Base-by-base conservation (phyloP, 73 alveolate species). In the Chromera velia region DNA sequence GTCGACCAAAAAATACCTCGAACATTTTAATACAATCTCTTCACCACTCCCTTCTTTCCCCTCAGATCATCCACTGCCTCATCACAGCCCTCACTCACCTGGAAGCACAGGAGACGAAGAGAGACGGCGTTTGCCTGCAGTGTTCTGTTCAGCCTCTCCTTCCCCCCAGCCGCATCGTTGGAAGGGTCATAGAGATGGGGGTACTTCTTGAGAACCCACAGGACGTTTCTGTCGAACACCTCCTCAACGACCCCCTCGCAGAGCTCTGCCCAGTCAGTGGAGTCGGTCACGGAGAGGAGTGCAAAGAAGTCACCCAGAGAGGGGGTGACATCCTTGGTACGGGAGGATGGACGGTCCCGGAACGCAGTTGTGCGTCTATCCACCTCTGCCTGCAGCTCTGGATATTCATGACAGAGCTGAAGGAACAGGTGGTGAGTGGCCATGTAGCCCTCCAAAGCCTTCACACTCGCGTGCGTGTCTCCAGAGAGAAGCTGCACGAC, bases 341-440 rank as follows among this genome's bases (percentile, higher is more conserved):
- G n/a, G n/a, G n/a, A n/a, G n/a, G n/a, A n/a, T n/a, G n/a, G n/a
- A n/a, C n/a, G n/a, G n/a, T n/a, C n/a, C n/a, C n/a, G n/a, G n/a
- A n/a, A n/a, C n/a, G n/a, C n/a, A n/a, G n/a, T n/a, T n/a, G n/a
- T n/a, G n/a, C n/a, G n/a, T n/a, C n/a, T n/a, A n/a, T n/a, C 34
- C 45, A 65, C 34, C 18, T n/a, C 72, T n/a, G 72, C 45, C 72
- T 65, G 72, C 72, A 65, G 28, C 28, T 22, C 26, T 6, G 72
- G 72, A 32, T 65, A 32, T 1, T 13, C 72, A 28, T n/a, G 72
- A 34, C 72, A 65, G 72, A 65, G 28, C 28, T 32, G 30, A 0
- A 65, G 72, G 34, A 65, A n/a, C 27, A 65, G 72, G 40, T 65
- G 72, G 72, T 65, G 72, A 34, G 30, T 28, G 34, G 40, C 72